These are phyloP conservation scores for Potentilla sterilis DNA, from an alignment of 306 rosid species.

Conservation along the genomic window DNA sequence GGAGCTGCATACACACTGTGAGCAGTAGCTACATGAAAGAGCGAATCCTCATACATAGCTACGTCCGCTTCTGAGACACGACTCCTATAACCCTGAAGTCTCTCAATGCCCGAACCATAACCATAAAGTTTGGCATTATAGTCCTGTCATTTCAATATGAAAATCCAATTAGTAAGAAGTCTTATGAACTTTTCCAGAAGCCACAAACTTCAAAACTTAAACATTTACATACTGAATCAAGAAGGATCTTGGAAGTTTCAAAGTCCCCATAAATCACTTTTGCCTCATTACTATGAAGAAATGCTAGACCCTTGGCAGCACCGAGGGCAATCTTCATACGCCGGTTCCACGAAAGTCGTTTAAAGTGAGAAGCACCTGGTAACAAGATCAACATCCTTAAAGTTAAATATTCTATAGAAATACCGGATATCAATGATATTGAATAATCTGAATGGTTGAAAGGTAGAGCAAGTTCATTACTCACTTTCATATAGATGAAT, in stretches of 20 bases:
- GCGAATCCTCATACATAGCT: conserved; percentile 68
- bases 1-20: conserved; percentile 38
- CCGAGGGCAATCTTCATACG: conserved; percentile 83
- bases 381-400: conserved; percentile 5
- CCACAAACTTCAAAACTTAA: conserved; percentile 1
- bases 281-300: conserved; percentile 84
- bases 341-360: conserved; percentile 76
- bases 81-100: conserved; percentile 75
- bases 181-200: conserved; percentile 12
- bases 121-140: conserved; percentile 86
- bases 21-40: conserved; percentile 52
- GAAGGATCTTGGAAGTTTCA: conserved; percentile 67
- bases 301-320: conserved; percentile 91
- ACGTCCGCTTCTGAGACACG: conserved; percentile 86
- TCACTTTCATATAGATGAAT: conserved; percentile 86
- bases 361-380: conserved; percentile 71
- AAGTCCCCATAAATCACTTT: conserved; percentile 89
- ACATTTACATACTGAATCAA: conserved; percentile 55
- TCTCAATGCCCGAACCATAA: conserved; percentile 89
- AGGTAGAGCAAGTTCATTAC: conserved; percentile 30
- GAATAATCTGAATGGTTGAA: not conserved
- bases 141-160: conserved; percentile 41
- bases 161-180: not conserved
- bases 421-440: conserved; percentile 1
- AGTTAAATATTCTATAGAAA: conserved; percentile 15